These are phyloP conservation scores for Penicillium brevicompactum DNA, from an alignment of 2,329 filamentous ascomycete genomes.

Conservation along the genomic window DNA sequence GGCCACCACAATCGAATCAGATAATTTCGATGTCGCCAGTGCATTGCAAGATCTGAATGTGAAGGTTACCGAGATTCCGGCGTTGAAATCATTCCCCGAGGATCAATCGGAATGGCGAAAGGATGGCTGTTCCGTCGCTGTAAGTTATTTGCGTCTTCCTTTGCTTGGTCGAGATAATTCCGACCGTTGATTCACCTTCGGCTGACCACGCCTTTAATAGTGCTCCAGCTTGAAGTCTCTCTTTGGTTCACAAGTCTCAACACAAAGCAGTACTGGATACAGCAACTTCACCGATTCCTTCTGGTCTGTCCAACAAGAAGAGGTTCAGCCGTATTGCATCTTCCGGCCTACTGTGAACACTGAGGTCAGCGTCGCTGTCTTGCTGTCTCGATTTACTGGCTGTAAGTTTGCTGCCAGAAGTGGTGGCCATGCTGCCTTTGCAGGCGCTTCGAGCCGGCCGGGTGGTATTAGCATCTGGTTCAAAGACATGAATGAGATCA, in stretches of 20 bases:
- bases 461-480: slow-evolving; percentile 42
- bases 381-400: slow-evolving; percentile 31
- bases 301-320: slow-evolving; percentile 42
- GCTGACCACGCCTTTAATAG: slow-evolving; percentile 1
- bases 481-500: slow-evolving; percentile 31
- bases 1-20: slow-evolving; percentile 5
- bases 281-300: slow-evolving; percentile 27
- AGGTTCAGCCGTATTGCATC: slow-evolving; percentile 36
- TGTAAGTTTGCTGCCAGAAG: slow-evolving; percentile 58
- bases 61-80: slow-evolving; percentile 8
- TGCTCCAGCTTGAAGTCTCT: slow-evolving; percentile 14
- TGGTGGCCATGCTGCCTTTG: slow-evolving; percentile 61
- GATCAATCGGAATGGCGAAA: slow-evolving; percentile 6
- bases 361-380: slow-evolving; percentile 35
- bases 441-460: slow-evolving; percentile 54
- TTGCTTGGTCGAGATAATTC: background rate
- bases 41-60: slow-evolving; percentile 8
- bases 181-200: background rate
- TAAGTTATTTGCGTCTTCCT: background rate
- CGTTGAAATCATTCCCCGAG: slow-evolving; percentile 1
- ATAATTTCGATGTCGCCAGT: slow-evolving; percentile 4
- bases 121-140: slow-evolving; percentile 3
- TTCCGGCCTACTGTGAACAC: slow-evolving; percentile 32
- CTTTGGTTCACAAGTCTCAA: slow-evolving; percentile 19
- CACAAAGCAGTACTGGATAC: slow-evolving; percentile 19